These are phyloP conservation scores for Jamesozyma lodderae DNA, from an alignment of 805 yeast genomes.

Conservation along the genomic window DNA sequence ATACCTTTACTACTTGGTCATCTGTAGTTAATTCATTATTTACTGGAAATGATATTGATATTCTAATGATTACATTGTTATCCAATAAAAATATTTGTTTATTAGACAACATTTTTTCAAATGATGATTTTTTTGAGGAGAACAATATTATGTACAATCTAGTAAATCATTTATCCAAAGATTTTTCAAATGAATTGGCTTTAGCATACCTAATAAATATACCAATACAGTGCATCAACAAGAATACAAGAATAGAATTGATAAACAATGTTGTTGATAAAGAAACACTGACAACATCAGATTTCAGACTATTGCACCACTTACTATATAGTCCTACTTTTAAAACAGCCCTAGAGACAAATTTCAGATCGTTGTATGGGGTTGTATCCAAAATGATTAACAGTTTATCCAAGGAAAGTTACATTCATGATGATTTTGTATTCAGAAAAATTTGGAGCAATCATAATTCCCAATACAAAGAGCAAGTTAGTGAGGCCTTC, in stretches of 20 bases:
- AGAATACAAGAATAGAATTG: conserved; percentile 26
- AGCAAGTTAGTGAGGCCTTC: conserved; percentile 15
- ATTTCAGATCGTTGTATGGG: conserved; percentile 22
- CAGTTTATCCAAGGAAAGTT: neutral
- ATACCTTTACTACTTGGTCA: conserved; percentile 45
- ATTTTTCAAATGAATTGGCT: conserved; percentile 1
- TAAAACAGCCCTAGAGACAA: conserved; percentile 43
- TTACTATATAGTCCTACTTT: conserved; percentile 44
- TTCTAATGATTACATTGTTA: conserved; percentile 28
- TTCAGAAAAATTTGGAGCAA: conserved; percentile 34
- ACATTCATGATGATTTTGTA: conserved; percentile 13
- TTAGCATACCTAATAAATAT: conserved; percentile 20
- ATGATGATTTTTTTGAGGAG: conserved; percentile 44
- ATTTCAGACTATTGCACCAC: conserved; percentile 28
- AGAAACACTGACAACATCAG: conserved; percentile 3
- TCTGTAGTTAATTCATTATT: conserved; percentile 36
- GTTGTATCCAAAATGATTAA: conserved; percentile 3
- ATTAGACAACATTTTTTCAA: conserved; percentile 24
- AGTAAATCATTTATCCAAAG: conserved; percentile 16
- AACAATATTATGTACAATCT: conserved; percentile 29
- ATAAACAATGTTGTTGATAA: conserved; percentile 18
- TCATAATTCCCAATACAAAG: conserved; percentile 35
- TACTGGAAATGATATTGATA: conserved; percentile 22
- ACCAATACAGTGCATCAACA: conserved; percentile 44
- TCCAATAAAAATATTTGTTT: conserved; percentile 13